Percentiles rank a stretch among this genome's conserved stretches.
phyloP scores from a whole-genome alignment of 2,329 filamentous ascomycete species.

The Hymenoscyphus fraxineus region DNA sequence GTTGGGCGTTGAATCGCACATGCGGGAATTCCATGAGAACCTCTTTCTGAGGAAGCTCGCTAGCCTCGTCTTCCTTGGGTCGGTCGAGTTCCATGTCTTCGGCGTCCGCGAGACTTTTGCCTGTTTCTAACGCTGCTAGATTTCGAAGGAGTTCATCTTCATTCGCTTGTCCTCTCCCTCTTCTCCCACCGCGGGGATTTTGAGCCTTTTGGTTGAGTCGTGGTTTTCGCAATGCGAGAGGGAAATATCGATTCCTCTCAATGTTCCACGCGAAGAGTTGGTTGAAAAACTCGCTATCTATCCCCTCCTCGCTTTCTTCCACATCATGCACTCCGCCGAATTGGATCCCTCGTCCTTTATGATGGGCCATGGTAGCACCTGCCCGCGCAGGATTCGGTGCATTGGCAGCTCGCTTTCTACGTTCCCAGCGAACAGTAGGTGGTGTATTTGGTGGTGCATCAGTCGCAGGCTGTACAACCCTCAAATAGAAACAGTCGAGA shows the following conservation, averaged over 20 bases:
- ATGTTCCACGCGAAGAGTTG: conserved; percentile 89
- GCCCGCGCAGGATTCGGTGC: conserved; percentile 77
- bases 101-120: conserved; percentile 55
- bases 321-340: conserved; percentile 96
- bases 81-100: conserved; percentile 47
- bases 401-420: conserved; percentile 87
- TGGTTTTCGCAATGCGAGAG: conserved; percentile 70
- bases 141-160: conserved; percentile 88
- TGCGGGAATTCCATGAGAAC: conserved; percentile 82
- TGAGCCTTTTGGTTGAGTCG: conserved; percentile 59
- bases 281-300: conserved; percentile 97
- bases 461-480: conserved; percentile 67
- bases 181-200: conserved; percentile 56
- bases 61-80: conserved; percentile 49
- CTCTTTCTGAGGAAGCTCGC: conserved; percentile 56
- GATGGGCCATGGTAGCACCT: conserved; percentile 88
- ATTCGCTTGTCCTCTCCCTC: conserved; percentile 79
- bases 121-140: conserved; percentile 78
- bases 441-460: conserved; percentile 63
- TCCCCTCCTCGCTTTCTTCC: conserved; percentile 86
- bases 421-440: conserved; percentile 84
- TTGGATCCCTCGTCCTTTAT: conserved; percentile 86
- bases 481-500: conserved; percentile 90
- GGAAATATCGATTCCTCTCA: conserved; percentile 93
- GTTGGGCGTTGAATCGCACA: conserved; percentile 81